Evolutionary conservation across 2,329 filamentous ascomycete genomes (phyloP), one percentile per base, ranked within the genome.

Genomic region (Exutisphaerella laricina): DNA sequence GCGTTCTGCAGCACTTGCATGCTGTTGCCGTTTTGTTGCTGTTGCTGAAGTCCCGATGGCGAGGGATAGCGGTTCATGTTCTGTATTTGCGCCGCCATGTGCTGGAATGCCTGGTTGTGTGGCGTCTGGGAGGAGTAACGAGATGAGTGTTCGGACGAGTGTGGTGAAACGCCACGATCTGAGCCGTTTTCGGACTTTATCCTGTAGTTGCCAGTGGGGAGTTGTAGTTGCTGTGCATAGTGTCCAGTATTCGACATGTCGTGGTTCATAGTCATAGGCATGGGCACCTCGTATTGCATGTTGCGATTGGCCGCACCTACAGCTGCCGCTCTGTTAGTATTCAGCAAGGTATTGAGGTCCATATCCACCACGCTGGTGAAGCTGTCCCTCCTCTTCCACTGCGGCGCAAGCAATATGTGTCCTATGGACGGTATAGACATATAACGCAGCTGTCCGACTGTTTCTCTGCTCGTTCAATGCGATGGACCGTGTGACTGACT

Each of bases 111-210:
- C 38, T 60, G 55, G 35, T 76, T 69, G 47, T 72, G 72, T n/a
- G 74, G 68, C 38, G 74, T 70, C 56, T 76, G 72, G 48, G 75
- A 75, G 39, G 77, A 78, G 54, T 76, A 76, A 47, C 75, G 67
- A 48, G 76, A 77, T 33, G 74, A 71, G 25, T 72, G 71, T 50
- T 77, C 74, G 43, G 72, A 76, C 20, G 70, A 65, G 56, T 79
- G 71, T 34, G 72, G 76, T 44, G 75, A 72, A 50, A 73, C 68
- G 52, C 72, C 74, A 49, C 76, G 75, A 55, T 80, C 77, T 46
- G 76, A 75, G 58, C 74, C 75, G 61, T 71, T 78, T 62, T 77
- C 75, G 39, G 74, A 77, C 53, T 74, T 74, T 65, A 74, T 73
- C 60, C 70, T 64, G 57, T 65, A 66, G 57, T 70, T 70, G 50